phyloP scores from a whole-genome alignment of 805 yeast species.

The Pichia kluyveri region DNA sequence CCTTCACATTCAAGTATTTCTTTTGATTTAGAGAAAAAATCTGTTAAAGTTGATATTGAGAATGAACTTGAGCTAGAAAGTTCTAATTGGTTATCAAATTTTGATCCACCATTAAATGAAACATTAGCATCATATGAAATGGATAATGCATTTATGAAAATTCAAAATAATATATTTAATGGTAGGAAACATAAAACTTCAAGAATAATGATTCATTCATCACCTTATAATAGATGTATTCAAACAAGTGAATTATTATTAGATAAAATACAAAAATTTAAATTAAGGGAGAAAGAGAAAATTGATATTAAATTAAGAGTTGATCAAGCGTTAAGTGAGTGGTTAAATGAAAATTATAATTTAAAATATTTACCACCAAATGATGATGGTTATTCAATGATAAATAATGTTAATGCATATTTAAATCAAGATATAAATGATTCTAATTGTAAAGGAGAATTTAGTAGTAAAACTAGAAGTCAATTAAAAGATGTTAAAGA shows the following conservation, averaged over 20 bases:
- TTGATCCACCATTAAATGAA: slow-evolving; percentile 28
- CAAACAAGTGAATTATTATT: slow-evolving; percentile 30
- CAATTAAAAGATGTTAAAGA: slow-evolving; percentile 18
- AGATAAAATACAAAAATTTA: slow-evolving; percentile 11
- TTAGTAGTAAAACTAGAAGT: slow-evolving; percentile 14
- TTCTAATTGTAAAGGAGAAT: slow-evolving; percentile 8
- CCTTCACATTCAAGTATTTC: slow-evolving; percentile 6
- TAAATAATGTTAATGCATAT: slow-evolving; percentile 31
- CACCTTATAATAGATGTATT: slow-evolving; percentile 37
- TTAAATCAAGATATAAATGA: slow-evolving; percentile 16
- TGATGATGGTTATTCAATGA: slow-evolving; percentile 34
- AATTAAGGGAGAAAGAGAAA: neutral
- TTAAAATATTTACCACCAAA: slow-evolving; percentile 34
- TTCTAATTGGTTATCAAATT: slow-evolving; percentile 26
- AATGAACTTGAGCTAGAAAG: slow-evolving; percentile 11
- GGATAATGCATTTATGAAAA: slow-evolving; percentile 20
- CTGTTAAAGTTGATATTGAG: neutral
- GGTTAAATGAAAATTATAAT: slow-evolving; percentile 34
- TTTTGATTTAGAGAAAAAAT: neutral
- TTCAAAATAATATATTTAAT: slow-evolving; percentile 17
- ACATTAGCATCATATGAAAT: slow-evolving; percentile 18
- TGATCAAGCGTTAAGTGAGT: slow-evolving; percentile 35
- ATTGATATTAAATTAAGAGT: slow-evolving; percentile 22
- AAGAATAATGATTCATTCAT: slow-evolving; percentile 27
- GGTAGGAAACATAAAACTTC: slow-evolving; percentile 6